Evolutionary conservation across 305 asterid species (phyloP).

Genomic region (Solanum hybrid): DNA sequence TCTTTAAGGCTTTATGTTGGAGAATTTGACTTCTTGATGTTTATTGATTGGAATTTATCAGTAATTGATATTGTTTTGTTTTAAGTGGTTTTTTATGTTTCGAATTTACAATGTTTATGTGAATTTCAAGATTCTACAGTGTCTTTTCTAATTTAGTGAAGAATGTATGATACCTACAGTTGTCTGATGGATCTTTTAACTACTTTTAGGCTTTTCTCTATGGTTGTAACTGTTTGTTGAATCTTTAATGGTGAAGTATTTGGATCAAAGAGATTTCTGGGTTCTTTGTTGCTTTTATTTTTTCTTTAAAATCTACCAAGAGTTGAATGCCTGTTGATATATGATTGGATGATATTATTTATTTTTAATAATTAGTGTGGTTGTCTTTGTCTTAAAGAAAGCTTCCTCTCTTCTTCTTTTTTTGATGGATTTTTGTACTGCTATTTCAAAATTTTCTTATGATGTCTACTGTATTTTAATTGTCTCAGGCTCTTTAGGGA

Average conservation of each 20-base stretch:
- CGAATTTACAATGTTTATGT: not conserved
- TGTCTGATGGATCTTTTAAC: not conserved
- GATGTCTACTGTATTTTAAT: not conserved
- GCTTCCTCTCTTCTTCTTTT: not conserved
- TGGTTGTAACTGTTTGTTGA: not conserved
- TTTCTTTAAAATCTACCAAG: not conserved
- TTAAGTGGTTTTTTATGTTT: not conserved
- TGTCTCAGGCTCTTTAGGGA: not conserved
- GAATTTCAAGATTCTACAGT: not conserved
- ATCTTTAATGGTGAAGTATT: not conserved
- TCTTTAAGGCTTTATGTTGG: not conserved
- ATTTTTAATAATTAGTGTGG: not conserved
- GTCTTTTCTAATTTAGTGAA: not conserved
- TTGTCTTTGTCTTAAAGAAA: not conserved
- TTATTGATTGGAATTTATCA: not conserved
- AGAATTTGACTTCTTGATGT: not conserved
- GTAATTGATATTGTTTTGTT: not conserved
- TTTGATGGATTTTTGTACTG: not conserved
- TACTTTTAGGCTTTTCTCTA: not conserved
- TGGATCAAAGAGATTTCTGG: not conserved
- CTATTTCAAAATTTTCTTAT: not conserved
- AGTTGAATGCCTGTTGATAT: not conserved
- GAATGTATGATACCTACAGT: not conserved
- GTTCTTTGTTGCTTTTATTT: not conserved
- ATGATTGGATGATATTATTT: not conserved